Conservation (phyloP, 257 asterid species). For the Jacaranda copaia region DNA sequence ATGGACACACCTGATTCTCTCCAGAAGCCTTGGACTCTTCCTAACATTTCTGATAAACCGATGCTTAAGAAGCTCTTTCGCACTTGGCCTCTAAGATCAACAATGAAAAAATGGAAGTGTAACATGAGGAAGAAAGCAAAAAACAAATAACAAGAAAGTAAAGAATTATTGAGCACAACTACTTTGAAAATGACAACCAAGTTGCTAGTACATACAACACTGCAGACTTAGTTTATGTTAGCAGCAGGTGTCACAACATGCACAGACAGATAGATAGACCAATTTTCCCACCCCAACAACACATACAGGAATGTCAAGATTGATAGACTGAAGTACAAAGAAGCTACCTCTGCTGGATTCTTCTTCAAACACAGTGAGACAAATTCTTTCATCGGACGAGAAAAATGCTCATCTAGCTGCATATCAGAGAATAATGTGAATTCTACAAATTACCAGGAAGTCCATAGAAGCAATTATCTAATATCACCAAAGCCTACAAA, state of each 20-base stretch:
- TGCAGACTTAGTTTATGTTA: background rate
- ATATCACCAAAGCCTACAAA: slow-evolving; percentile 26
- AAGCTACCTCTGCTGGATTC: slow-evolving; percentile 74
- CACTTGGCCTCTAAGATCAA: slow-evolving; percentile 70
- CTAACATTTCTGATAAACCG: slow-evolving; percentile 76
- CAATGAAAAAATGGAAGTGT: background rate
- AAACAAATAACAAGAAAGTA: background rate
- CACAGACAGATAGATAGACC: too few species aligned
- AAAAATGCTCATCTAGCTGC: slow-evolving; percentile 88
- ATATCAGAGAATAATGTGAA: slow-evolving; percentile 34
- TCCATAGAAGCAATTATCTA: slow-evolving; percentile 3
- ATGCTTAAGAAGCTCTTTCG: slow-evolving; percentile 82
- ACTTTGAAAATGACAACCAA: background rate
- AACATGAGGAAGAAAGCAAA: slow-evolving; percentile 13
- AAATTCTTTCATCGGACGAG: slow-evolving; percentile 82
- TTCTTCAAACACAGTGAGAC: slow-evolving; percentile 76
- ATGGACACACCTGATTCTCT: slow-evolving; percentile 69
- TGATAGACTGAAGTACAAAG: background rate
- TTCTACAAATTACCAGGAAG: slow-evolving; percentile 11
- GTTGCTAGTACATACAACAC: slow-evolving; percentile 13
- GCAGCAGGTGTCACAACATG: background rate
- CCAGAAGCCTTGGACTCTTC: slow-evolving; percentile 80
- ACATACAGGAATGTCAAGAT: slow-evolving; percentile 8
- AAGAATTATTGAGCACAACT: background rate
- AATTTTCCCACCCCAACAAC: slow-evolving; percentile 10